phyloP scores from a whole-genome alignment of 2,329 filamentous ascomycete species.

The Aspergillus viridinutans region DNA sequence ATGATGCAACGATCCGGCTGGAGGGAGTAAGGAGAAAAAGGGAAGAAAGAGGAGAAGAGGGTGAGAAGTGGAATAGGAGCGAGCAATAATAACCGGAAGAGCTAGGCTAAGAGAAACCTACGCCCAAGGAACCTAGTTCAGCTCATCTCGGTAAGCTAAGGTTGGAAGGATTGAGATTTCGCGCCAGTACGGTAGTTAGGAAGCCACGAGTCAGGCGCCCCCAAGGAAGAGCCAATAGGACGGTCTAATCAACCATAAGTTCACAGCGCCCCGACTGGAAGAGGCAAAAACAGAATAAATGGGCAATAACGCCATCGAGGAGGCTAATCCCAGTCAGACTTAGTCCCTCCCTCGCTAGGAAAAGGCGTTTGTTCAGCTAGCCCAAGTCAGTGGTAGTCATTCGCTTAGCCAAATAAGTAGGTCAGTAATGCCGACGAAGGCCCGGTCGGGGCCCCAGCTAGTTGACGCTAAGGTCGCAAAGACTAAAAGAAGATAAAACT shows the following conservation, averaged over 20 bases:
- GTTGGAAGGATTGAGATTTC: neutral
- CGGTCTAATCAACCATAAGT: neutral
- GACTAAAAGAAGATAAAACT: too few species aligned
- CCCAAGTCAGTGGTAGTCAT: neutral
- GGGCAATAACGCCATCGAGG: neutral
- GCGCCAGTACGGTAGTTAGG: neutral
- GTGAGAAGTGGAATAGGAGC: neutral
- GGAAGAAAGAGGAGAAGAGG: conserved; percentile 1
- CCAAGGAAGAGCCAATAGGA: neutral
- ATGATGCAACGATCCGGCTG: neutral
- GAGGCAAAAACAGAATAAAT: neutral
- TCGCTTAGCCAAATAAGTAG: neutral
- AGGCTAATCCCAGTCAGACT: neutral
- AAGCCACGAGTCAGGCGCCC: neutral
- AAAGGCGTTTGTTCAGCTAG: neutral
- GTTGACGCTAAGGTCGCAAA: neutral
- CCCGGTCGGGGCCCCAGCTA: neutral
- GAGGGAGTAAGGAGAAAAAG: neutral
- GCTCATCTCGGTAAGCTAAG: too few species aligned
- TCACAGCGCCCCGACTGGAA: neutral
- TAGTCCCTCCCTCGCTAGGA: neutral
- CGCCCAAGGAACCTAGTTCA: neutral
- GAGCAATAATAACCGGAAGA: neutral
- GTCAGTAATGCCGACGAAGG: neutral
- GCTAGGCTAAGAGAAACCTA: neutral